phyloP scores from a whole-genome alignment of 2,329 filamentous ascomycete genomes.

The Graphiopsis chlorocephala region DNA sequence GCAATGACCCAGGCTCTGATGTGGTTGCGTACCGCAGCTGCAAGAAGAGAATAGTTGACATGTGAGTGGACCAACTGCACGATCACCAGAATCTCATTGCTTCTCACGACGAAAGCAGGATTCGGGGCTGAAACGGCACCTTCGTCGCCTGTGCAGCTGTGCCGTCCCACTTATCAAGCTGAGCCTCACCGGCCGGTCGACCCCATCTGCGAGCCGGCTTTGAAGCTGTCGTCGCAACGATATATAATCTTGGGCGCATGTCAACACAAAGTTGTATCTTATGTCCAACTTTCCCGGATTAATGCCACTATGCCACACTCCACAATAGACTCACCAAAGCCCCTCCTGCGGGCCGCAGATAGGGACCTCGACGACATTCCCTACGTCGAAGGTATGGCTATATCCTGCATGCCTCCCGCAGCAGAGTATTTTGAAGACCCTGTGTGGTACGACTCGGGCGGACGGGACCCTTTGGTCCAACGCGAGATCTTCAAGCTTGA shows the following conservation, averaged over 20 bases:
- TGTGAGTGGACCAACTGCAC: too few relatives aligned
- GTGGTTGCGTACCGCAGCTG: neutral
- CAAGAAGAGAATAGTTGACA: too few relatives aligned
- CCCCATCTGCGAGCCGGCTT: too few relatives aligned
- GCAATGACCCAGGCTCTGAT: too few relatives aligned
- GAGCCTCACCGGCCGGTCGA: neutral
- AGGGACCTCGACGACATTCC: neutral
- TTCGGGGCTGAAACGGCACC: neutral
- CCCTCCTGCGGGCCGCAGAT: neutral
- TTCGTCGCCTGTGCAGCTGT: neutral
- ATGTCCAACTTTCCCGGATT: neutral
- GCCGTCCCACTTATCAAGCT: neutral
- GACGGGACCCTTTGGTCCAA: neutral
- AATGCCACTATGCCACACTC: too few relatives aligned
- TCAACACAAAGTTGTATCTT: neutral
- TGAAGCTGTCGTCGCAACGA: neutral
- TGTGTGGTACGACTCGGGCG: neutral
- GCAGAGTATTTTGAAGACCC: neutral
- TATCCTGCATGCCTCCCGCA: neutral
- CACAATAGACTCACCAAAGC: neutral
- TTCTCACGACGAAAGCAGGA: neutral
- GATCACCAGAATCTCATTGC: too few relatives aligned
- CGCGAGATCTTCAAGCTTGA: slow-evolving; percentile 3
- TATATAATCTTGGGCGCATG: neutral
- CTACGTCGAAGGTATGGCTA: neutral